phyloP scores from a whole-genome alignment of 1,284 basidiomycete species.

The Leccinum solheimii region DNA sequence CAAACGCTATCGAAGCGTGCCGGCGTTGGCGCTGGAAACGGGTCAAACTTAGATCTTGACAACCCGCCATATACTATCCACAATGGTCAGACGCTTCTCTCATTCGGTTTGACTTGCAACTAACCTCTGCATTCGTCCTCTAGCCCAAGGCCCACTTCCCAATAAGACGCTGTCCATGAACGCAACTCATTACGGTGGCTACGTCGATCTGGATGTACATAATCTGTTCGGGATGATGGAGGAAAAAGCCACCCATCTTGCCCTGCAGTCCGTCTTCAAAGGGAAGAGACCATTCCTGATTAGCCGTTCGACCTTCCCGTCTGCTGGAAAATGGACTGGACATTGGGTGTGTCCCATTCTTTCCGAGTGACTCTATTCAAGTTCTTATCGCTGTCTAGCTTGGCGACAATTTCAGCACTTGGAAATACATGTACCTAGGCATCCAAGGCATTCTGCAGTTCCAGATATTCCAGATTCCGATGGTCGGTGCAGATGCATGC shows the following conservation, averaged over 20 bases:
- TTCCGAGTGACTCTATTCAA: neutral
- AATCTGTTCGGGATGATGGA: constrained; percentile 46
- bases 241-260: constrained; percentile 38
- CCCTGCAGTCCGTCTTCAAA: constrained; percentile 34
- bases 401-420: constrained; percentile 70
- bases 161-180: constrained; percentile 38
- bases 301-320: constrained; percentile 52
- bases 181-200: constrained; percentile 41
- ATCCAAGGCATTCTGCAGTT: constrained; percentile 74
- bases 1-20: constrained; percentile 20
- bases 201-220: constrained; percentile 42
- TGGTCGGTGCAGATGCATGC: constrained; percentile 76
- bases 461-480: constrained; percentile 74
- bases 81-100: constrained; percentile 47
- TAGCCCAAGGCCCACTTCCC: constrained; percentile 31
- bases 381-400: constrained; percentile 39
- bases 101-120: neutral
- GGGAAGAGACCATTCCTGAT: constrained; percentile 48
- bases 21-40: constrained; percentile 41
- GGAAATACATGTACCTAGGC: constrained; percentile 60
- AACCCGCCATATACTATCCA: constrained; percentile 69
- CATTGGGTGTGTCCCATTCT: constrained; percentile 47
- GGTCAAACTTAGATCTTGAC: constrained; percentile 49
- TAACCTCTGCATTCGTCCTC: neutral
- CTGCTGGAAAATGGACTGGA: constrained; percentile 62